Evolutionary conservation across 2,329 filamentous ascomycete species (phyloP).

Genomic region (Fusarium zealandicum): DNA sequence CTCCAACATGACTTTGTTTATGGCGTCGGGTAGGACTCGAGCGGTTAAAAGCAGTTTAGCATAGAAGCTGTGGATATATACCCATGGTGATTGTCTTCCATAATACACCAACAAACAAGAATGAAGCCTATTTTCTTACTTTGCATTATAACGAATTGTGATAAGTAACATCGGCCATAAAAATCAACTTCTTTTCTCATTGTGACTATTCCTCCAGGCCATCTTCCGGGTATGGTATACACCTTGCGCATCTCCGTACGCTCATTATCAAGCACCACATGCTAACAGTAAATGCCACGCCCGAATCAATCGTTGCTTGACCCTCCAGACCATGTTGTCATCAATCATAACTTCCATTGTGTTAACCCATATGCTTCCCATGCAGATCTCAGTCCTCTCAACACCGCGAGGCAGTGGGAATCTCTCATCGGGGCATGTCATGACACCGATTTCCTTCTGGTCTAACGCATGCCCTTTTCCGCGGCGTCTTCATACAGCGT

Average conservation of each 20-base stretch:
- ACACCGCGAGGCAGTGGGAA: conserved; percentile 1
- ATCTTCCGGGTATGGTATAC: not conserved
- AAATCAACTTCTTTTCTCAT: not conserved
- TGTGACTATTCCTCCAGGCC: not conserved
- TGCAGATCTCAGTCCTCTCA: not conserved
- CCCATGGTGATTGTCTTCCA: not conserved
- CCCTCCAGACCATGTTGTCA: not conserved
- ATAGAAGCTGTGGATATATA: not conserved
- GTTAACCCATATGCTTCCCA: not conserved
- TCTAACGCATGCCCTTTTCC: not conserved
- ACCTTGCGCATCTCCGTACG: not conserved
- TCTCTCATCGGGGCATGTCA: not conserved
- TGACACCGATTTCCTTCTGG: conserved; percentile 4
- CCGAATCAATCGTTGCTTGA: not conserved
- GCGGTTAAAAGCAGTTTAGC: not conserved
- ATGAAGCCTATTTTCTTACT: not conserved
- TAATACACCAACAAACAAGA: not conserved
- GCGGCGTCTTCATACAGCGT: not conserved
- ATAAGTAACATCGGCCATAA: not conserved
- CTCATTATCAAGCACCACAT: not conserved
- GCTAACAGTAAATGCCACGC: not conserved
- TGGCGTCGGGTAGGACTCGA: not conserved
- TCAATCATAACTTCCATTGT: conserved; percentile 10
- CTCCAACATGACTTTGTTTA: not conserved
- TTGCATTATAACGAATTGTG: no score